Base-by-base conservation (phyloP, 768 basidiomycete genomes). In the Rossbeevera mucosa region DNA sequence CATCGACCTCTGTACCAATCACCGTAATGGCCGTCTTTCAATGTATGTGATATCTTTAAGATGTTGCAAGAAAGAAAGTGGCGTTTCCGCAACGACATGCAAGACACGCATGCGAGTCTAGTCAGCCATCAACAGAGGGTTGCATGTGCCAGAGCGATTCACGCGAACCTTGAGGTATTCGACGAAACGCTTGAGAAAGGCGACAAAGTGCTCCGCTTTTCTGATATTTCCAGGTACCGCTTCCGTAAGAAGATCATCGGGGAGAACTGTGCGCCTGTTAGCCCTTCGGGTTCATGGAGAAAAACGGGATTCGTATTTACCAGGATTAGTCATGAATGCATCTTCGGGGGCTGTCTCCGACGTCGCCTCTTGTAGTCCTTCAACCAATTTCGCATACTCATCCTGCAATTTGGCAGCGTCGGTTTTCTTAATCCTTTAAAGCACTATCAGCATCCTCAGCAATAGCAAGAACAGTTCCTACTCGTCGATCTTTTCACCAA, bases 11-110 rank as follows among this genome's bases (percentile, higher is more conserved):
- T 14, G 18, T 26, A 48, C n/a, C 38, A 70, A 77, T 48, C 66
- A 91, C 95, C 91, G 81, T 54, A 99, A 72, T 11, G 96, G 96
- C 56, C 94, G 76, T 51, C 90, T 78, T 67, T 99, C 96, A 52
- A 99, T 99, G 67, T 94, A 99, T 13, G 96, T 98, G 56, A 98
- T 97, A 60, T 99, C 96, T 71, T 96, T 98, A 44, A 99, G 77
- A 71, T 99, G 96, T 64, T 97, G 95, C 38, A 99, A 72, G 70
- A 99, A 99, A 2, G 95, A 98, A 24, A 90, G 74, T 0, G 96
- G 96, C 2, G 96, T 99, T 71, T 99, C 96, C 16, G 96, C 96
- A 13, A 99, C 96, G 54, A 99, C 96, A 66, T 98, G 96, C 24
- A 97, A 74, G n/a, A 99, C 96, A 46, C 96, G 85, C 95, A 98